Conservation (phyloP, 2,329 filamentous ascomycete genomes). For the Paracamarosporium sp. region DNA sequence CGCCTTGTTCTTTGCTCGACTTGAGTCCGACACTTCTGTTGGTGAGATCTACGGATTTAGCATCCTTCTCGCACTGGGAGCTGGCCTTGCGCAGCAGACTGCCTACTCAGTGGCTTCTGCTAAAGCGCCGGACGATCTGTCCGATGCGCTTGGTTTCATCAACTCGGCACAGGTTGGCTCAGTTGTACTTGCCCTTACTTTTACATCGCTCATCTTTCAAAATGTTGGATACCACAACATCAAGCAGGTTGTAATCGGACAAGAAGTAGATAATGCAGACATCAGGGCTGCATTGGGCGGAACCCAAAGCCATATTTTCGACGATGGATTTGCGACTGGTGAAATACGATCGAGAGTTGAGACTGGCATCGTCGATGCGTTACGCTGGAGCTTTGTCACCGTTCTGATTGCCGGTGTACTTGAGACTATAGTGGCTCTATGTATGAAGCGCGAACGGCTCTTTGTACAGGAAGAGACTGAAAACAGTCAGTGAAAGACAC, state of each 20-base stretch:
- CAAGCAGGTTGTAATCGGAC: no score
- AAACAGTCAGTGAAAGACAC: background rate
- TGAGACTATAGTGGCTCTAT: slow-evolving; percentile 22
- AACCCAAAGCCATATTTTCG: slow-evolving; percentile 23
- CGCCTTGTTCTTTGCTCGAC: slow-evolving; percentile 36
- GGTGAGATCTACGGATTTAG: slow-evolving; percentile 27
- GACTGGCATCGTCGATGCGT: slow-evolving; percentile 40
- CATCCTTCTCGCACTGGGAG: slow-evolving; percentile 26
- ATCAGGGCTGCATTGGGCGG: no score
- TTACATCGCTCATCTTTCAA: no score
- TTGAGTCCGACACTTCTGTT: slow-evolving; percentile 10
- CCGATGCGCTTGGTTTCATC: slow-evolving; percentile 27
- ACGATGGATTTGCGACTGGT: slow-evolving; percentile 2
- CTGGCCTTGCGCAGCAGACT: slow-evolving; percentile 23
- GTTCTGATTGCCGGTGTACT: slow-evolving; percentile 38
- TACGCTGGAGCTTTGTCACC: slow-evolving; percentile 41
- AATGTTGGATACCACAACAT: no score
- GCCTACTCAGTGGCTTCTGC: slow-evolving; percentile 22
- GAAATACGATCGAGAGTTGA: slow-evolving; percentile 31
- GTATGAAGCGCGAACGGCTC: slow-evolving; percentile 40
- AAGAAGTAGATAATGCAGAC: no score
- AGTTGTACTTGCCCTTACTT: no score
- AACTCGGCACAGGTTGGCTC: slow-evolving; percentile 33
- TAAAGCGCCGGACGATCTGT: slow-evolving; percentile 12
- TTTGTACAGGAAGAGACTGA: background rate